Base-by-base conservation (phyloP, 2,329 filamentous ascomycete genomes). In the Diaporthe vexans region DNA sequence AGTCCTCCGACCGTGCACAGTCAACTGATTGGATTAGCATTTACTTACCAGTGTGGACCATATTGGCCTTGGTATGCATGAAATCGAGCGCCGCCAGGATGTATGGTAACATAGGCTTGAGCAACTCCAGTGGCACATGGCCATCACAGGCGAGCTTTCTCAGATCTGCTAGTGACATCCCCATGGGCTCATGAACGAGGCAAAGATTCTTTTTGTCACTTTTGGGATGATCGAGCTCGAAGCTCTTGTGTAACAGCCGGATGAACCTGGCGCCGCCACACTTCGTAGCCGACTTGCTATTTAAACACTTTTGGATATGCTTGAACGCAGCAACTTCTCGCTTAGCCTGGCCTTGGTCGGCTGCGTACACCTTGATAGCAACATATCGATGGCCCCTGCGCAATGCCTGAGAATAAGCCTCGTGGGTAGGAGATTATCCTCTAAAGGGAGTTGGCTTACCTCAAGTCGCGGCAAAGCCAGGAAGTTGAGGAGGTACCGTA, bases 381-480 rank as follows among this genome's bases (percentile, higher is more conserved):
- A 58, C 33, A 37, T 37, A 58, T n/a, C 19, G 56, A 33, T 58
- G 56, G 19, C 29, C 21, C 10, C 56, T 58, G n/a, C 13, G 29
- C 19, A 58, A 58, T 2, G 29, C 19, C 9, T n/a, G 19, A 58
- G 56, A 57, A 21, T n/a, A 40, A 40, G 11, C 10, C 9, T 35
- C 13, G 19, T n/a, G 19, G 10, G 19, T 19, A 21, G 35, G 29
- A 4, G 21, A 35, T n/a, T 13, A 19, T 19, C 9, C 1, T 5
- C 9, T 8, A 2, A 21, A 10, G 19, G 19, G 46, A 9, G 19
- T 3, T 33, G 29, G 35, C 21, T 15, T 37, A 37, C 56, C 29
- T 58, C 33, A 58, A 11, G 56, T 58, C 56, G 21, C 56, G 56
- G 56, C 29, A 58, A 11, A 58, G 29, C 56, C 56, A 58, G 3